Conservation (phyloP, 23 red algal species). For the Agarophyton chilense region DNA sequence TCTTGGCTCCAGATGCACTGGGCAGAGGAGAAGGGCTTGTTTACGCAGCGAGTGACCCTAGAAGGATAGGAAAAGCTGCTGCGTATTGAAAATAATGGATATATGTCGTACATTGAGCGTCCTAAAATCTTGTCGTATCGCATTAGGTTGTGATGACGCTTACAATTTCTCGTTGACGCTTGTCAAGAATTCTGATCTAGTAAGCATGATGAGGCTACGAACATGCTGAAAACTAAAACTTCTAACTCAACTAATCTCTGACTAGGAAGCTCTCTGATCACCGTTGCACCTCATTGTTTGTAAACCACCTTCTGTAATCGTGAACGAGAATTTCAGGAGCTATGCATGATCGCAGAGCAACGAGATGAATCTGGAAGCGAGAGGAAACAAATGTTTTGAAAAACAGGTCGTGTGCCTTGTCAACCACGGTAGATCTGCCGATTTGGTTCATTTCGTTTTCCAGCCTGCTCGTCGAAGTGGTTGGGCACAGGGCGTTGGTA, state of each 20-base stretch:
- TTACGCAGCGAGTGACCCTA: slow-evolving; percentile 82
- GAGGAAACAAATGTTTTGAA: too few species aligned
- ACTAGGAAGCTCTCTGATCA: neutral
- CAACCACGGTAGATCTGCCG: neutral
- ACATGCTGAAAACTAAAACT: neutral
- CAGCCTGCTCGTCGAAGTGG: neutral
- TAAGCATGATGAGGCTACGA: neutral
- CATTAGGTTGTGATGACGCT: neutral
- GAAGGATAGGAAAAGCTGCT: slow-evolving; percentile 79
- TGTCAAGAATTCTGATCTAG: neutral
- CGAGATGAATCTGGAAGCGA: neutral
- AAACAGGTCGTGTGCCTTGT: too few species aligned
- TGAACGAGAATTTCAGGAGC: neutral
- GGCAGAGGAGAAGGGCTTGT: slow-evolving; percentile 35
- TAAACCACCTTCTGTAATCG: too few species aligned
- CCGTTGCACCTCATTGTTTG: too few species aligned
- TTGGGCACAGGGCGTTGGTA: neutral
- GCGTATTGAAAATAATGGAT: slow-evolving; percentile 65
- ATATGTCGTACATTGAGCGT: neutral
- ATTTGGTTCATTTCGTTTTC: neutral
- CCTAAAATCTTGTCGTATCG: neutral
- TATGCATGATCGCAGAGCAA: neutral
- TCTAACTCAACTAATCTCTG: neutral
- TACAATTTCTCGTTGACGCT: neutral
- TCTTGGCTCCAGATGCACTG: slow-evolving; percentile 22